Base-by-base conservation (phyloP, 2,329 filamentous ascomycete genomes). In the Neofusicoccum umdonicola region DNA sequence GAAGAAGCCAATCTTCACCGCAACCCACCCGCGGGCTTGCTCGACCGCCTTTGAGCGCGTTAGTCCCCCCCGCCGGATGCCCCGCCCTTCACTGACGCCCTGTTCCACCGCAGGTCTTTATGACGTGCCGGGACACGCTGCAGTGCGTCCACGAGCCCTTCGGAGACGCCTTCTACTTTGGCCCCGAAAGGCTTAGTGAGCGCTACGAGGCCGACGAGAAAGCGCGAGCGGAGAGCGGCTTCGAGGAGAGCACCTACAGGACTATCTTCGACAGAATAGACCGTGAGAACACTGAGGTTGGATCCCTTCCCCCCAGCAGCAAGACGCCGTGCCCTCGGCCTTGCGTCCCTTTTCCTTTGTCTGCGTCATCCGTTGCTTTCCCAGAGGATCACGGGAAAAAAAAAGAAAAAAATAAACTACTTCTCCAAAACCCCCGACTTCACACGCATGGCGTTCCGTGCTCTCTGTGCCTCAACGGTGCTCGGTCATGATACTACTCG, bases 31-130 rank as follows among this genome's bases (percentile, higher is more conserved):
- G 41, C 86, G 95, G 79, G 92, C 94, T 69, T 97, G 93, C 82
- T 97, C 93, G 65, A 98, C 95, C 56, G 95, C 95, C 35, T 99
- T 98, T 81, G 95, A 99, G 83, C 85, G 94, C 79, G 94, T 96
- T 83, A 74, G 84, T 80, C 42, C 7, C 39, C 17, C 2, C 22
- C 22, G 22, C 22, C 22, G 22, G 22, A 22, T 22, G 15, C 13
- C 64, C 57, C 47, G 27, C 58, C 27, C 41, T 66, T 45, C 31
- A 56, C 48, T 66, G 65, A 62, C 60, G 48, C 66, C 69, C 41
- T 45, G 3, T 7, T 22, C 31, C 67, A 68, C 50, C 42, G 12
- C 61, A 77, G 75, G 93, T 98, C 69, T 98, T 99, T 79, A 97
- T 98, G 94, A 97, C 93, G 71, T 90, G 92, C 70, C 86, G 87